Evolutionary conservation across 2,329 filamentous ascomycete species (phyloP).

Genomic region (Xylaria multiplex): DNA sequence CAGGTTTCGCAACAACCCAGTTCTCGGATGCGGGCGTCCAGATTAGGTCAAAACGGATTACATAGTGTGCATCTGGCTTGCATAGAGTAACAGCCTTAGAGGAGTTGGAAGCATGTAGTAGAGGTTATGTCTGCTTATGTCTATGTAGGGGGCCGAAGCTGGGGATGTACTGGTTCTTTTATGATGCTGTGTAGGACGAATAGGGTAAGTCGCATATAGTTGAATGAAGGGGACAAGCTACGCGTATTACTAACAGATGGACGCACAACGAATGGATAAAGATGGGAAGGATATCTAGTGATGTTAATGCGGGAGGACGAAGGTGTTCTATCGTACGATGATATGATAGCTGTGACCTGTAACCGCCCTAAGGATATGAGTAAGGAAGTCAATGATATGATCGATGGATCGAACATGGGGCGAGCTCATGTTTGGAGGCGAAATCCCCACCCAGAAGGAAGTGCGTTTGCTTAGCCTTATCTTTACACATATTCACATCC

Average conservation of each 20-base stretch:
- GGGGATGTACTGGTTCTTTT: not conserved
- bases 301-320: constrained; percentile 1
- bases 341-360: constrained; percentile 9
- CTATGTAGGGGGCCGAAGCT: constrained; percentile 16
- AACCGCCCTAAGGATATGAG: not conserved
- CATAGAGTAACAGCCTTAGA: not conserved
- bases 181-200: not conserved
- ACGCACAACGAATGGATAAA: not conserved
- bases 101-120: not conserved
- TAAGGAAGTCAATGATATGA: constrained; percentile 10
- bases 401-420: not conserved
- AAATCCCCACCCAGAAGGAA: not conserved
- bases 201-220: not conserved
- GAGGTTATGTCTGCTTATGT: not conserved
- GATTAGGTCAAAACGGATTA: not conserved
- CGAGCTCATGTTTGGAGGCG: not conserved
- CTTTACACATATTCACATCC: not conserved
- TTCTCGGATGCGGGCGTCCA: constrained; percentile 14
- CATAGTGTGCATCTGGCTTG: not conserved
- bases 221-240: not conserved
- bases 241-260: not conserved
- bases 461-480: not conserved
- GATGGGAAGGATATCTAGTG: not conserved
- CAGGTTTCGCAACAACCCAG: constrained; percentile 7
- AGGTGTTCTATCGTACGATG: constrained; percentile 15